These are phyloP conservation scores for Viola pubescens DNA, from an alignment of 441 rosid genomes.

Conservation along the genomic window DNA sequence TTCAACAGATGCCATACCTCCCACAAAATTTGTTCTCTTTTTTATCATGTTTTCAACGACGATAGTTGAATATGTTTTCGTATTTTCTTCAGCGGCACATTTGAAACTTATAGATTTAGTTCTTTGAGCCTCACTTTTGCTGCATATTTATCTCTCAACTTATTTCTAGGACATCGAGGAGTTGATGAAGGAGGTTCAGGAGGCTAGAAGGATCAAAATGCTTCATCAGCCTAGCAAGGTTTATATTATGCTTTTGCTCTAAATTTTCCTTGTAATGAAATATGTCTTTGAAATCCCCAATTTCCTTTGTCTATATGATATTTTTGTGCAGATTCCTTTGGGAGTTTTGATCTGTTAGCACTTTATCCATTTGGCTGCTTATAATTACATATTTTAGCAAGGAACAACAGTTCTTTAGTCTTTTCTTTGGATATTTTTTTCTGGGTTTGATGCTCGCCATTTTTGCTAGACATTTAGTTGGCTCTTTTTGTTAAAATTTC, in stretches of 20 bases:
- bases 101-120: constrained; percentile 7
- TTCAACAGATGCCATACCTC: too few species aligned
- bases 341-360: too few species aligned
- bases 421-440: too few species aligned
- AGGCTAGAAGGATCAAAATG: constrained; percentile 97
- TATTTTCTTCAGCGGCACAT: background rate
- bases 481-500: background rate
- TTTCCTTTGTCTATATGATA: too few species aligned
- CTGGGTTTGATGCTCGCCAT: background rate
- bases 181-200: constrained; percentile 96
- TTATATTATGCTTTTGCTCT: constrained; percentile 9
- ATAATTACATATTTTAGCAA: too few species aligned
- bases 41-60: background rate
- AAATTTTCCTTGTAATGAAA: background rate
- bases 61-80: constrained; percentile 2
- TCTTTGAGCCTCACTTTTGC: constrained; percentile 7
- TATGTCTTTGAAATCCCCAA: background rate
- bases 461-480: background rate
- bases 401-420: too few species aligned
- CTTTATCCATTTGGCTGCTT: too few species aligned
- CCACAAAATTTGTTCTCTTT: too few species aligned
- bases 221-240: constrained; percentile 99
- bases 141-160: background rate
- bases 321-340: too few species aligned
- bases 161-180: constrained; percentile 65